Evolutionary conservation across 352 stramenopile species (phyloP), one percentile per base, ranked within the genome.

Genomic region (Phytophthora constricta): DNA sequence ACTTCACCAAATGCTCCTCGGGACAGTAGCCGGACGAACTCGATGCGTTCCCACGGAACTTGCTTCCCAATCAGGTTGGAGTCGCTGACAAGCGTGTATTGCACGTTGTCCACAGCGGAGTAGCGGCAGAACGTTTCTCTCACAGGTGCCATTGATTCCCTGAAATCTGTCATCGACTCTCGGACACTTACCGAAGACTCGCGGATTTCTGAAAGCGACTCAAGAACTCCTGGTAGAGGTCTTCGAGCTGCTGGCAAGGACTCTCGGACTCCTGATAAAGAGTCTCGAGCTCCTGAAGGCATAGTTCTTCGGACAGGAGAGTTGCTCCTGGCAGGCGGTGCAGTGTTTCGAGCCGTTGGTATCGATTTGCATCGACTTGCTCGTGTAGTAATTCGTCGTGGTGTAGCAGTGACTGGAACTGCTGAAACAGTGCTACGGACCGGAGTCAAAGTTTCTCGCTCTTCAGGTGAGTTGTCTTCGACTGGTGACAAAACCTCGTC

Each of bases 1-100:
- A 91, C 79, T 33, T 91, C 82, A 3, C 82, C 82, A 42, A 77
- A 87, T 8, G 82, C 80, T 4, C 79, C 82, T 23, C 70, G 69
- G 0, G 74, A 74, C 0, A 91, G 49, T 33, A 80, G 50, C 23
- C 58, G 53, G 26, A 80, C 58, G 19, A 87, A 76, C 13, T 65
- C 49, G 34, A 90, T 70, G 10, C 80, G 70, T 22, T 82, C 77
- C 61, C 77, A 74, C 2, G 63, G 41, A n/a, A 90, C 69, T 0
- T 74, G 70, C 17, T 80, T 77, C 0, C 57, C 58, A 2, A 59
- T 37, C 23, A 90, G 37, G 25, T 76, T 65, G 16, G 65, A 57
- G 45, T 90, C 79, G 0, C 61, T 79, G 2, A 77, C 56, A 8
- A 90, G 52, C 22, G 56, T 71, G 47, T 66, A 77, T 39, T 74